Percentiles rank a stretch among this genome's conserved stretches.
Evolutionary conservation across 768 basidiomycete genomes (phyloP).

Genomic region (Agaricus blazei): DNA sequence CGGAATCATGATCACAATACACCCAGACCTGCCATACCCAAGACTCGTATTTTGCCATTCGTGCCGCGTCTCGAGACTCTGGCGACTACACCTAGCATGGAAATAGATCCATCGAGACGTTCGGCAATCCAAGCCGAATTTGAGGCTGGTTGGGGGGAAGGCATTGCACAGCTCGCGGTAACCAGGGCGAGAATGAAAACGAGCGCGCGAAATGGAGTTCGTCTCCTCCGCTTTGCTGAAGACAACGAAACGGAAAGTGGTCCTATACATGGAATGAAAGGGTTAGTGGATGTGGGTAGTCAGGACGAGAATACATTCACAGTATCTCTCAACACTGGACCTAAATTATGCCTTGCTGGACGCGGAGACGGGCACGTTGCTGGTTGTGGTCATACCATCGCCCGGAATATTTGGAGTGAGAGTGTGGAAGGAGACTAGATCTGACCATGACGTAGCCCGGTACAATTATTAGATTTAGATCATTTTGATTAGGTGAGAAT

Average conservation of each 20-base stretch:
- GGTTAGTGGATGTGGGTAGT: conserved; percentile 28
- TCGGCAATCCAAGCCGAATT: conserved; percentile 45
- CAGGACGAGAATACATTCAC: conserved; percentile 25
- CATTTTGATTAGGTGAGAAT: no score
- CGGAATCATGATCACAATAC: neutral
- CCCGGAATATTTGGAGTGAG: conserved; percentile 28
- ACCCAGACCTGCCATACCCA: conserved; percentile 20
- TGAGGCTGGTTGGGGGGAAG: conserved; percentile 58
- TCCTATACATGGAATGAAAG: conserved; percentile 25
- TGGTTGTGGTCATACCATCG: conserved; percentile 37
- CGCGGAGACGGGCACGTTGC: conserved; percentile 16
- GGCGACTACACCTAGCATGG: conserved; percentile 32
- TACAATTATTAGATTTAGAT: no score
- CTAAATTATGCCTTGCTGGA: conserved; percentile 39
- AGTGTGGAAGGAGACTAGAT: conserved; percentile 12
- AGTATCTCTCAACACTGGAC: conserved; percentile 15
- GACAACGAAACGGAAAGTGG: conserved; percentile 16
- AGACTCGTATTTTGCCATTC: conserved; percentile 55
- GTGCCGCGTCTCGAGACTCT: conserved; percentile 44
- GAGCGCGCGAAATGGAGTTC: conserved; percentile 42
- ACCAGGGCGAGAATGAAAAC: conserved; percentile 39
- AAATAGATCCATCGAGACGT: conserved; percentile 28
- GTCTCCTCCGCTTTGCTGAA: conserved; percentile 36
- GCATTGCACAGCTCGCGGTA: conserved; percentile 47
- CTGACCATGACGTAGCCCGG: no score